These are phyloP conservation scores for Aureobasidium sp. DNA, from an alignment of 2,329 filamentous ascomycete species.

Conservation along the genomic window DNA sequence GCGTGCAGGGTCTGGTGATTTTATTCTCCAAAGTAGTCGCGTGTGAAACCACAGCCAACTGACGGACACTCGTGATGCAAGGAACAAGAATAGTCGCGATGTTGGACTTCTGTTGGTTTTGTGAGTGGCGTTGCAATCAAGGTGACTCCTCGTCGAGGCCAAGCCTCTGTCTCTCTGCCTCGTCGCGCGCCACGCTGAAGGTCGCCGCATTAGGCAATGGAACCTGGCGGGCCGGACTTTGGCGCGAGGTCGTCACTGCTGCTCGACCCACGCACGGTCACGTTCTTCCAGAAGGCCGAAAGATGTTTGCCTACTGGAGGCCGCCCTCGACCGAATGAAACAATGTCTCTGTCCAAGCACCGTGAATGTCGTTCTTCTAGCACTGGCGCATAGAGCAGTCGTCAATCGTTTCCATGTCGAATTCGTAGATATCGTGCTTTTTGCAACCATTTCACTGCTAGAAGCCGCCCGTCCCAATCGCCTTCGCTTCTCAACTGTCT, in stretches of 20 bases:
- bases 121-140: not conserved
- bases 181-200: not conserved
- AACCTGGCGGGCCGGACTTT: not conserved
- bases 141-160: not conserved
- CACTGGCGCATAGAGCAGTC: not conserved
- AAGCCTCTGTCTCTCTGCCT: not conserved
- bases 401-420: conserved; percentile 1
- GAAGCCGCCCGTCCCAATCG: not conserved
- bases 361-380: not conserved
- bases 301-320: conserved; percentile 7
- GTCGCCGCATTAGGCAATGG: not conserved
- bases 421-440: not conserved
- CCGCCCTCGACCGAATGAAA: not conserved
- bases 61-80: not conserved
- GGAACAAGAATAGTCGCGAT: not conserved
- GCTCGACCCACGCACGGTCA: not conserved
- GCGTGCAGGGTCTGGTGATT: conserved; percentile 7
- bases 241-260: conserved; percentile 1
- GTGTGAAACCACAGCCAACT: conserved; percentile 1
- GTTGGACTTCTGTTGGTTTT: not conserved
- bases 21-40: not conserved
- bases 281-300: conserved; percentile 12
- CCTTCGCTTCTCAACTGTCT: not conserved
- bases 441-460: not conserved
- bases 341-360: not conserved